Percentiles rank a stretch among this genome's conserved stretches.
phyloP scores from a whole-genome alignment of 805 yeast species.

The Isabelozyma gotoi region DNA sequence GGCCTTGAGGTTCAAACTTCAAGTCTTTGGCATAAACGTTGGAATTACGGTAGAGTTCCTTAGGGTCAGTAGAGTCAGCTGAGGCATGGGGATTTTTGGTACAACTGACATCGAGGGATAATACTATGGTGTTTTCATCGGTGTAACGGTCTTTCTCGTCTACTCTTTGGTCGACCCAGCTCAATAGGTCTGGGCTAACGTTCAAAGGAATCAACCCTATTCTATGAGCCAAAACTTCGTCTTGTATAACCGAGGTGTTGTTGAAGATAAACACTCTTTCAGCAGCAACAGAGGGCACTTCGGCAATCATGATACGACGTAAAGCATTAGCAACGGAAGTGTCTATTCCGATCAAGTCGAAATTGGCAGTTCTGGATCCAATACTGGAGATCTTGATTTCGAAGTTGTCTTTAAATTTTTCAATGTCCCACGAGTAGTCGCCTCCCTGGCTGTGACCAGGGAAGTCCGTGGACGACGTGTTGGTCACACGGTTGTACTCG shows the following conservation, averaged over 20 bases:
- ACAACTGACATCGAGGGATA: slow-evolving; percentile 79
- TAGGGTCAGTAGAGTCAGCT: slow-evolving; percentile 75
- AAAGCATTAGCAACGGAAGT: slow-evolving; percentile 95
- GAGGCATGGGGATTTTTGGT: slow-evolving; percentile 84
- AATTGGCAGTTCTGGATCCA: slow-evolving; percentile 72
- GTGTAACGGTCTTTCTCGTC: slow-evolving; percentile 70
- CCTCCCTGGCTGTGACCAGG: slow-evolving; percentile 76
- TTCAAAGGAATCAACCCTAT: slow-evolving; percentile 89
- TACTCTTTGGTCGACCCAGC: slow-evolving; percentile 71
- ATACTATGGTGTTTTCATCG: slow-evolving; percentile 85
- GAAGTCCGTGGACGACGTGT: slow-evolving; percentile 85
- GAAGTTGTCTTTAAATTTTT: slow-evolving; percentile 67
- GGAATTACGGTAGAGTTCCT: slow-evolving; percentile 77
- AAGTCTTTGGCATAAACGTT: slow-evolving; percentile 87
- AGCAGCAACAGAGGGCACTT: slow-evolving; percentile 94
- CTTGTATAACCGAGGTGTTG: slow-evolving; percentile 96
- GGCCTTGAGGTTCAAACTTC: slow-evolving; percentile 89
- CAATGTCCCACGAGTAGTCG: slow-evolving; percentile 80
- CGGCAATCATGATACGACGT: slow-evolving; percentile 95
- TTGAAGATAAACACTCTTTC: slow-evolving; percentile 88
- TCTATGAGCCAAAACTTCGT: slow-evolving; percentile 94
- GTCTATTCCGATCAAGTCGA: slow-evolving; percentile 83
- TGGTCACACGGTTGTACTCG: slow-evolving; percentile 87
- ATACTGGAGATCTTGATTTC: slow-evolving; percentile 66
- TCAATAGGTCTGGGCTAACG: slow-evolving; percentile 84